These are phyloP conservation scores for Ajuga chamaepitys DNA, from an alignment of 257 asterid species.

Conservation along the genomic window DNA sequence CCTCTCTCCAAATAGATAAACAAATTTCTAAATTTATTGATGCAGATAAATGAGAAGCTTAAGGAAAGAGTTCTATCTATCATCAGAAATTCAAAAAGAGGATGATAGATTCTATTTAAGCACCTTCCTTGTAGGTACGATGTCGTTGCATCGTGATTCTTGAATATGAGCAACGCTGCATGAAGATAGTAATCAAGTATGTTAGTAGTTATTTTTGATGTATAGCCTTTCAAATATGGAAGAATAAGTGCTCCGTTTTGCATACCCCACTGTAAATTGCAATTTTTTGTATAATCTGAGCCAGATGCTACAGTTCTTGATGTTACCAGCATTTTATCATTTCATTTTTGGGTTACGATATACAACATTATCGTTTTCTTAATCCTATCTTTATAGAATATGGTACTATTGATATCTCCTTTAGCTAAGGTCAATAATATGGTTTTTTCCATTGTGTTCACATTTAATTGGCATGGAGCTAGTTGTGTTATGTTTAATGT, in stretches of 20 bases:
- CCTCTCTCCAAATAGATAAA: not conserved
- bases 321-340: no score
- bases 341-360: no score
- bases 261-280: not conserved
- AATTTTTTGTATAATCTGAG: not conserved
- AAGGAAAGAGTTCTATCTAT: slow-evolving; percentile 48
- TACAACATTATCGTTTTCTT: no score
- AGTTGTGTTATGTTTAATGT: no score
- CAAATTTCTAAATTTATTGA: slow-evolving; percentile 7
- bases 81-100: slow-evolving; percentile 29
- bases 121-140: not conserved
- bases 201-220: slow-evolving; percentile 8
- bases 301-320: not conserved
- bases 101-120: slow-evolving; percentile 30
- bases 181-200: not conserved
- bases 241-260: not conserved
- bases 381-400: no score
- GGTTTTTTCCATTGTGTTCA: no score
- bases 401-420: no score
- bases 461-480: no score
- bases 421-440: no score
- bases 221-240: not conserved
- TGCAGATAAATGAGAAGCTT: slow-evolving; percentile 55
- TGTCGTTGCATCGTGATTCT: not conserved
- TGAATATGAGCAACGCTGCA: not conserved